phyloP scores from a whole-genome alignment of 805 yeast species.

The Kluyveromyces siamensis region DNA sequence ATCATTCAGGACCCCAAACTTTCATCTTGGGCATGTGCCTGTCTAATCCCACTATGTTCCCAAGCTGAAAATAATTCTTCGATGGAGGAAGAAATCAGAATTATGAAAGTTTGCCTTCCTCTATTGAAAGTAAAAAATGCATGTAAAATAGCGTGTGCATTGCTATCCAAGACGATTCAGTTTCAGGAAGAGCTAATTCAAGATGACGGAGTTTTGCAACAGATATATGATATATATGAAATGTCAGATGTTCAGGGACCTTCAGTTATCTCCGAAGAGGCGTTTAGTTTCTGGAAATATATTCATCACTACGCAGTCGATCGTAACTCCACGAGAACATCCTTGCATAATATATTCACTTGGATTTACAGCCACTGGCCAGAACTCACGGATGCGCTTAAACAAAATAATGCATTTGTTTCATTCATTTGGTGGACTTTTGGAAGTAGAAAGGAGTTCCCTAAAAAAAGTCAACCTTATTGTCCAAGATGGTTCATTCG shows the following conservation, averaged over 20 bases:
- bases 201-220: conserved; percentile 37
- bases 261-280: conserved; percentile 32
- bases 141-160: conserved; percentile 19
- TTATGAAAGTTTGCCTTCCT: conserved; percentile 29
- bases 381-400: conserved; percentile 9
- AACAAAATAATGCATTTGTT: conserved; percentile 17
- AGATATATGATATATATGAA: conserved; percentile 42
- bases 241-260: conserved; percentile 59
- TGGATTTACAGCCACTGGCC: conserved; percentile 49
- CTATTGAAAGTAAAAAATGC: conserved; percentile 19
- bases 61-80: conserved; percentile 6
- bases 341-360: conserved; percentile 28
- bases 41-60: conserved; percentile 17
- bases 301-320: conserved; percentile 31
- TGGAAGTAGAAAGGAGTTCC: conserved; percentile 7
- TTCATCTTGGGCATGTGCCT: conserved; percentile 14
- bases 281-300: conserved; percentile 47
- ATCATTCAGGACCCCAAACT: conserved; percentile 12
- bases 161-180: conserved; percentile 14
- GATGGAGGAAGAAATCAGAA: conserved; percentile 10
- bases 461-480: neutral
- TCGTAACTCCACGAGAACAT: conserved; percentile 25
- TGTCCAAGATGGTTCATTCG: neutral
- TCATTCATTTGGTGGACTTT: conserved; percentile 38
- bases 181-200: conserved; percentile 10